Percentiles rank a stretch among this genome's conserved stretches.
Conservation (phyloP, 768 basidiomycete genomes). For the Mycena galopus region DNA sequence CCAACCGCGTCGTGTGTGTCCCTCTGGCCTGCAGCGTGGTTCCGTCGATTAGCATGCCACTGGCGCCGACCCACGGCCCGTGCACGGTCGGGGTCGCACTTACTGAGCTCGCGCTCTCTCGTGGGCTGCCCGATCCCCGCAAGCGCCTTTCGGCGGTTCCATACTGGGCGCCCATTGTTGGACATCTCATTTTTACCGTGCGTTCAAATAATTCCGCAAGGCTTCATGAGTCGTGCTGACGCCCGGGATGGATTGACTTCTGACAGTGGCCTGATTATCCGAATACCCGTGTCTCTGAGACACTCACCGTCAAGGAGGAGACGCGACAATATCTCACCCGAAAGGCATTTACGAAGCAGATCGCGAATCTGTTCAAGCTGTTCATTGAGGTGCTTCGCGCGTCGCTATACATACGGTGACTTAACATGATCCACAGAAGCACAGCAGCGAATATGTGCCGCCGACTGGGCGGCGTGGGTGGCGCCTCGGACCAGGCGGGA, state of each 20-base stretch:
- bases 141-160: neutral
- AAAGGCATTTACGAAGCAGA: neutral
- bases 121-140: neutral
- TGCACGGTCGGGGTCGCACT: slow-evolving; percentile 8
- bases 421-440: neutral
- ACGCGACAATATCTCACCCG: neutral
- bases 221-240: neutral
- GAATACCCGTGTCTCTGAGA: neutral
- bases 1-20: neutral
- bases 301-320: neutral
- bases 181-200: neutral
- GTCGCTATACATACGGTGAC: neutral
- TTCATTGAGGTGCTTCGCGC: neutral
- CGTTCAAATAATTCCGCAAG: neutral
- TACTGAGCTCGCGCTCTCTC: neutral
- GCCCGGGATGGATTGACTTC: neutral
- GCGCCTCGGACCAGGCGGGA: neutral
- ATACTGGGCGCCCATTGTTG: neutral
- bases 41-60: neutral
- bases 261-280: slow-evolving; percentile 7
- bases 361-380: neutral
- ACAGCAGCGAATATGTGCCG: neutral
- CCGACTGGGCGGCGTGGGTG: neutral
- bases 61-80: neutral
- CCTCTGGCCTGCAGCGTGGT: neutral